Percentiles rank a stretch among this genome's conserved stretches.
phyloP scores from a whole-genome alignment of 345 rosid genomes.

The Eucalyptus grandis region DNA sequence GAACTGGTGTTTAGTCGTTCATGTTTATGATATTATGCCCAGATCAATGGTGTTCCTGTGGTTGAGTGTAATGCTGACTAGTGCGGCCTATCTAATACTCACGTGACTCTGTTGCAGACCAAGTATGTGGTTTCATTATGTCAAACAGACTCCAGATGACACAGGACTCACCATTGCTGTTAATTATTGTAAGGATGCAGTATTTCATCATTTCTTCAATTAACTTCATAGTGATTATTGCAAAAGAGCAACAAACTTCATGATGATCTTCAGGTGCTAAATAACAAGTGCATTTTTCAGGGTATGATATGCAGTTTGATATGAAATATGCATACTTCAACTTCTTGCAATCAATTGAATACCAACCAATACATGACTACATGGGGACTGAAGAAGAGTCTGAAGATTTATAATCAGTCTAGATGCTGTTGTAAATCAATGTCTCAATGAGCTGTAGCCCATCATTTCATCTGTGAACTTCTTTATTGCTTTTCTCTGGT shows the following conservation, averaged over 20 bases:
- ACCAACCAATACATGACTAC: background rate
- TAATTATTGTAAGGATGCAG: conserved; percentile 41
- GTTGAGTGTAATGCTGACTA: background rate
- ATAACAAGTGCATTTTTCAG: conserved; percentile 17
- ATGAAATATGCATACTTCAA: conserved; percentile 79
- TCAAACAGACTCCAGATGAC: conserved; percentile 65
- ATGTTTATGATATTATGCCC: background rate
- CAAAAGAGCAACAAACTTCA: background rate
- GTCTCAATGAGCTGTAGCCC: background rate
- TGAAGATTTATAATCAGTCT: background rate
- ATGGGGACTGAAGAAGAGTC: background rate
- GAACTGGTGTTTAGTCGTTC: background rate
- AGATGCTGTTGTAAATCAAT: background rate
- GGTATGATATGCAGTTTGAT: conserved; percentile 85
- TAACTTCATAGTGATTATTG: background rate
- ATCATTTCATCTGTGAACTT: background rate
- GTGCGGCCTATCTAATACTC: background rate
- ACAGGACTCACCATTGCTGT: conserved; percentile 64
- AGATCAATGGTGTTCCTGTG: background rate
- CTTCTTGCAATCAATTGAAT: conserved; percentile 56
- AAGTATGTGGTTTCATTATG: conserved; percentile 99
- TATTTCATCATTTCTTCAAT: background rate
- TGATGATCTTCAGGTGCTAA: background rate
- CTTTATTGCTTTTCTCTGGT: background rate
- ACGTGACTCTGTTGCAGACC: conserved; percentile 41